Percentiles rank a stretch among this genome's conserved stretches.
Conservation (phyloP, 2,329 filamentous ascomycete species). For the Aschersonia sp. region DNA sequence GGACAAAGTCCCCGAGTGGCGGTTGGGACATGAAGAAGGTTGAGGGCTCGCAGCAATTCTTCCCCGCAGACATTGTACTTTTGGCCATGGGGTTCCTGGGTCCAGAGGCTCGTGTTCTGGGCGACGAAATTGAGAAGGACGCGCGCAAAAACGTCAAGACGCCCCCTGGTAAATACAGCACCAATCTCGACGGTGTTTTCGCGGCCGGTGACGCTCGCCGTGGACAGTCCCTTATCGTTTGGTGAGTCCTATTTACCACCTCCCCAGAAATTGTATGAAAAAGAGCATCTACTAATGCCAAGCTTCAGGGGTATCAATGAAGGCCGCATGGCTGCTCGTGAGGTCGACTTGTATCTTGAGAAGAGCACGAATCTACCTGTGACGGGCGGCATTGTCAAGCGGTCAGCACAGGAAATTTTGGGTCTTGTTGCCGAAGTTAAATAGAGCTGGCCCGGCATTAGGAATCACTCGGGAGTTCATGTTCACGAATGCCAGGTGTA, state of each 20-base stretch:
- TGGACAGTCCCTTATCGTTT: constrained; percentile 91
- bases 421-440: constrained; percentile 7
- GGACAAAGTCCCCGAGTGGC: constrained; percentile 77
- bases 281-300: constrained; percentile 17
- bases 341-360: constrained; percentile 80
- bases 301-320: constrained; percentile 77
- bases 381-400: constrained; percentile 85
- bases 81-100: constrained; percentile 96
- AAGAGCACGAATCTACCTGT: constrained; percentile 68
- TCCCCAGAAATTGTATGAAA: background rate
- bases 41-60: constrained; percentile 86
- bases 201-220: constrained; percentile 90
- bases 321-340: constrained; percentile 80
- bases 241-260: constrained; percentile 40
- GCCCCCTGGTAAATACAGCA: constrained; percentile 70
- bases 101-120: constrained; percentile 76
- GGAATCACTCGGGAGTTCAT: too few relatives aligned
- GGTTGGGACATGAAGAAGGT: constrained; percentile 99
- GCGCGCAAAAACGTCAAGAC: constrained; percentile 95
- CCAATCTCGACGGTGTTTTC: constrained; percentile 79
- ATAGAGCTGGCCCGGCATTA: background rate
- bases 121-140: constrained; percentile 82
- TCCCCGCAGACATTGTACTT: constrained; percentile 87
- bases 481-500: too few relatives aligned
- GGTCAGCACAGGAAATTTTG: constrained; percentile 58